These are phyloP conservation scores for Aspergillus fischeri DNA, from an alignment of 2,329 filamentous ascomycete species.

Conservation along the genomic window DNA sequence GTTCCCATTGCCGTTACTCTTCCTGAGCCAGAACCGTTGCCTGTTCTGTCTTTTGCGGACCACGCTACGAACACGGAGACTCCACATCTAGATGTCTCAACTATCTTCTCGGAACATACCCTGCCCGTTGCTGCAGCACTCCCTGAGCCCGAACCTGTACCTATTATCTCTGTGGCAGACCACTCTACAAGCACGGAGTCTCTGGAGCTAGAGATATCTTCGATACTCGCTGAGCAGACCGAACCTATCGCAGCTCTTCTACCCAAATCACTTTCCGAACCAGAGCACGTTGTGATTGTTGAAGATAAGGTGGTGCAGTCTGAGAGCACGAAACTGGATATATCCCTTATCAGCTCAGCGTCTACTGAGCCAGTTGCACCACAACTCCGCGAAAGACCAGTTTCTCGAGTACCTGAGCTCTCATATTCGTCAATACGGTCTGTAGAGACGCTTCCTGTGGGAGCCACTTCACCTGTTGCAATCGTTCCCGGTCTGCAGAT, in stretches of 20 bases:
- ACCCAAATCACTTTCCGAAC: constrained; percentile 13
- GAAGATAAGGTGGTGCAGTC: constrained; percentile 12
- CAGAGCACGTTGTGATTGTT: constrained; percentile 13
- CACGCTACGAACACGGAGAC: constrained; percentile 13
- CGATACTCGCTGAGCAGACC: constrained; percentile 26
- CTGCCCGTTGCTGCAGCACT: constrained; percentile 15
- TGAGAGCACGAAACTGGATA: constrained; percentile 18
- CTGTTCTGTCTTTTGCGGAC: constrained; percentile 14
- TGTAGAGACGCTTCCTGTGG: constrained; percentile 44
- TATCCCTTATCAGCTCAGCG: constrained; percentile 26
- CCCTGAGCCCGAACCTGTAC: constrained; percentile 13
- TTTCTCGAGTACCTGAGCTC: constrained; percentile 28
- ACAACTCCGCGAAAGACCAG: constrained; percentile 17
- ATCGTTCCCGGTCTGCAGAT: constrained; percentile 15
- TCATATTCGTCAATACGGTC: constrained; percentile 42
- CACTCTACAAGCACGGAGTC: constrained; percentile 5
- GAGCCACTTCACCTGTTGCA: constrained; percentile 28
- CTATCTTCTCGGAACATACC: constrained; percentile 28
- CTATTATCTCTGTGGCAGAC: constrained; percentile 5
- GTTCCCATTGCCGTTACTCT: constrained; percentile 19
- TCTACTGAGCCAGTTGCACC: constrained; percentile 32
- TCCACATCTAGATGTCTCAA: constrained; percentile 27
- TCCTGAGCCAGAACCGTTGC: constrained; percentile 15
- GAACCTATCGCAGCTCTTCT: constrained; percentile 20
- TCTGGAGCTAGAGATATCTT: constrained; percentile 24